These are phyloP conservation scores for Tritrichomonas musculus DNA, from an alignment of 208 protist genomes.

Conservation along the genomic window DNA sequence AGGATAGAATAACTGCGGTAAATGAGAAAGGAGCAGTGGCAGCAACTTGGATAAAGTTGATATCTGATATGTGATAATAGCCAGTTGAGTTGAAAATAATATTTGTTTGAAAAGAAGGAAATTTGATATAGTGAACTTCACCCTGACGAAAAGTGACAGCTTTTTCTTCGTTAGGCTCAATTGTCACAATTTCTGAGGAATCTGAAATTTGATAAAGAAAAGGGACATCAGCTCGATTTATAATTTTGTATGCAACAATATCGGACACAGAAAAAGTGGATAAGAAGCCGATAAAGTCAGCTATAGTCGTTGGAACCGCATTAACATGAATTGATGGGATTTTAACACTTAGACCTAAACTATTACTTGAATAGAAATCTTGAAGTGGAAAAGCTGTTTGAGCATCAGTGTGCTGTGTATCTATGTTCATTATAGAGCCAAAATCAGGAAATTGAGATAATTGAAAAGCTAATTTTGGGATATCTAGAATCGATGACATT, in stretches of 20 bases:
- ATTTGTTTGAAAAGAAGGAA: background rate
- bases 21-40: background rate
- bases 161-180: background rate
- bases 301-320: background rate
- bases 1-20: background rate
- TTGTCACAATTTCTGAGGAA: background rate
- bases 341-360: background rate
- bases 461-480: background rate
- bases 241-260: background rate
- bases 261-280: background rate
- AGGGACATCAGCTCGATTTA: background rate
- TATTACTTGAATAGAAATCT: no score
- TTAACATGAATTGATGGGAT: background rate
- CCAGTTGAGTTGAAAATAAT: background rate
- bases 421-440: background rate
- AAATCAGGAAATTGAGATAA: background rate
- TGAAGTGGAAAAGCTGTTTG: background rate
- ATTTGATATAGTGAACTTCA: background rate
- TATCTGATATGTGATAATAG: background rate
- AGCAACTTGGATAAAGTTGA: background rate
- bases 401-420: background rate
- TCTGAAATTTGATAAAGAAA: background rate
- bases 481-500: constrained; percentile 26
- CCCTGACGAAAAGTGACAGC: background rate
- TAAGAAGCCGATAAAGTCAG: background rate